Evolutionary conservation across 192 early-diverging fungal genomes (phyloP).

Genomic region (Backusella tuberculispora): DNA sequence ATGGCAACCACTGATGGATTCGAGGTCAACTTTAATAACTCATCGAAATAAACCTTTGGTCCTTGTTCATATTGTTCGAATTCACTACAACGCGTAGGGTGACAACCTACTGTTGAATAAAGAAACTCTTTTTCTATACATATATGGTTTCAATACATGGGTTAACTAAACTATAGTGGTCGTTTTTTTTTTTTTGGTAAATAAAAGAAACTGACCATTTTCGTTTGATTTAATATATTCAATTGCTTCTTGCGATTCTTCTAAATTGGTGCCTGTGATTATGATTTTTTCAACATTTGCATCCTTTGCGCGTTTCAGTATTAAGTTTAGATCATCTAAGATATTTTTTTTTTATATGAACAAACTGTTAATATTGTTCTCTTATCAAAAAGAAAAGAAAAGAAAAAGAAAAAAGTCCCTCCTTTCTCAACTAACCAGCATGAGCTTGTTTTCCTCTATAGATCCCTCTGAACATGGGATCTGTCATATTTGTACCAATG

Average conservation of each 20-base stretch:
- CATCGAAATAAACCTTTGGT: conserved; percentile 65
- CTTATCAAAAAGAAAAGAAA: not conserved
- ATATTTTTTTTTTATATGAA: not conserved
- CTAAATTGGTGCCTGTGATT: conserved; percentile 74
- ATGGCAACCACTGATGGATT: conserved; percentile 78
- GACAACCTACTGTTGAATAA: conserved; percentile 83
- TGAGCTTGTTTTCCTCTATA: conserved; percentile 84
- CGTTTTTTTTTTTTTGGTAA: not conserved
- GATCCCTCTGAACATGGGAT: conserved; percentile 80
- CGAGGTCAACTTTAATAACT: conserved; percentile 50
- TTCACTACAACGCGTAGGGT: conserved; percentile 82
- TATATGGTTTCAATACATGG: not conserved
- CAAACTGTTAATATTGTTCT: not conserved
- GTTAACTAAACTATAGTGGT: not conserved
- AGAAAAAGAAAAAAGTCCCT: too few species aligned
- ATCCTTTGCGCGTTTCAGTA: conserved; percentile 66
- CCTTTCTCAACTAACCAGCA: conserved; percentile 42
- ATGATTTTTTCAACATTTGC: conserved; percentile 80
- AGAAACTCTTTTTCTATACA: conserved; percentile 44
- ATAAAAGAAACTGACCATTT: conserved; percentile 11
- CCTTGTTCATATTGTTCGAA: conserved; percentile 56
- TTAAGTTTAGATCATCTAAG: conserved; percentile 65
- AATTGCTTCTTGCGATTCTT: conserved; percentile 65
- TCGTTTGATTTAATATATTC: conserved; percentile 46
- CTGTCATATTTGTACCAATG: conserved; percentile 89